A percentile compares a stretch with the other conserved stretches of the same genome.
These are phyloP conservation scores for Darksidea phi DNA, from an alignment of 495 filamentous ascomycete genomes.

Conservation along the genomic window DNA sequence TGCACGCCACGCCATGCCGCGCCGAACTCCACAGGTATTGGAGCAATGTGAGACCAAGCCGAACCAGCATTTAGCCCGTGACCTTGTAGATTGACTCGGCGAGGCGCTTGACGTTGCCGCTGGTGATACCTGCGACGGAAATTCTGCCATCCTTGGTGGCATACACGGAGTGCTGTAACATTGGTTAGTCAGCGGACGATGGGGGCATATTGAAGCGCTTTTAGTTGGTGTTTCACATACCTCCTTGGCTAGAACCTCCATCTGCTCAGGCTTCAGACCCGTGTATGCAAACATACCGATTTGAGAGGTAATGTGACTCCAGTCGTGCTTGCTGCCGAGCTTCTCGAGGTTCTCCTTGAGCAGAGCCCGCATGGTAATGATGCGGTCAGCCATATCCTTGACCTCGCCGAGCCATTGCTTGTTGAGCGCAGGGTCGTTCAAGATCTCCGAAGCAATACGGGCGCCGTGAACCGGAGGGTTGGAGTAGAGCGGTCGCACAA, in stretches of 20 bases:
- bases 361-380: constrained; percentile 93
- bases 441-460: constrained; percentile 86
- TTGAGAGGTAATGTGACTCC: constrained; percentile 96
- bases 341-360: constrained; percentile 92
- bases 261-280: constrained; percentile 86
- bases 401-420: constrained; percentile 94
- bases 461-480: constrained; percentile 97
- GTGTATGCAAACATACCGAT: constrained; percentile 99
- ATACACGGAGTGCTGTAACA: constrained; percentile 84
- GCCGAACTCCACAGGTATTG: background rate
- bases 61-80: constrained; percentile 55
- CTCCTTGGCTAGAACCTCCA: constrained; percentile 89
- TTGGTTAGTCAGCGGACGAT: constrained; percentile 15
- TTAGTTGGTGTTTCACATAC: constrained; percentile 41
- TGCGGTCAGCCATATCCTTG: constrained; percentile 98
- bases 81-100: constrained; percentile 96
- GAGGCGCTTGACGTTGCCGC: constrained; percentile 85
- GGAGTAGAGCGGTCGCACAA: constrained; percentile 95
- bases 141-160: constrained; percentile 97
- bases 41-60: background rate
- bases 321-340: constrained; percentile 92
- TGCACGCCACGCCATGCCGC: constrained; percentile 20
- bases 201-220: too few relatives aligned
- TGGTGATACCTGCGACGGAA: constrained; percentile 94
- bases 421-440: constrained; percentile 83